A percentile compares a stretch with the other conserved stretches of the same genome.
phyloP scores from a whole-genome alignment of 2,329 filamentous ascomycete species.

The Cercospora sesami region DNA sequence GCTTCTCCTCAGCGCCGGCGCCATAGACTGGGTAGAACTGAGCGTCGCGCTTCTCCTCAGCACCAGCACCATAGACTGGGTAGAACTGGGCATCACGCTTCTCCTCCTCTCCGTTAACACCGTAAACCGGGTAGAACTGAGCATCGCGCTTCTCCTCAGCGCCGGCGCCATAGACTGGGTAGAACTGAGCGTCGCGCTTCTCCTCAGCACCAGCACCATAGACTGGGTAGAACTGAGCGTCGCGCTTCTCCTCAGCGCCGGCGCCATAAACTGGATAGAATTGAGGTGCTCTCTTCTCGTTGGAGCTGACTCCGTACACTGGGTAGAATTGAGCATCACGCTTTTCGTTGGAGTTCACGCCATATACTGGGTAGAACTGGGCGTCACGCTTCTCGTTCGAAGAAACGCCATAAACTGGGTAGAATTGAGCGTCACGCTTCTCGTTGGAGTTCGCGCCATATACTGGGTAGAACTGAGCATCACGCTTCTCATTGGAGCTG shows the following conservation, averaged over 20 bases:
- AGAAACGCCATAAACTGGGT: neutral
- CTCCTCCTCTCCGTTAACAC: neutral
- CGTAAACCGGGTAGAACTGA: too few species aligned
- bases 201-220: neutral
- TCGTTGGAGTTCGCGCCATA: neutral
- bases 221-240: neutral
- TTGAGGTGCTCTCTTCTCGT: neutral
- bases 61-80: neutral
- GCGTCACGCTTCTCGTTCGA: conserved; percentile 1
- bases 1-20: neutral
- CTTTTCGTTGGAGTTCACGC: neutral
- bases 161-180: too few species aligned
- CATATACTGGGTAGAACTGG: conserved; percentile 2
- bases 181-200: neutral
- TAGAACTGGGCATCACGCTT: neutral
- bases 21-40: too few species aligned
- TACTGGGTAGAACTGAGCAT: neutral
- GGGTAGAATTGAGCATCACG: conserved; percentile 4
- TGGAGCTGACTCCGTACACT: neutral
- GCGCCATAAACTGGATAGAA: neutral
- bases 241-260: neutral
- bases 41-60: neutral
- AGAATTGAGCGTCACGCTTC: neutral
- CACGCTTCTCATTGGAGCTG: neutral
- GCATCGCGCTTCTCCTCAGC: too few species aligned